Base-by-base conservation (phyloP, 1,284 basidiomycete genomes). In the Trametes pubescens region DNA sequence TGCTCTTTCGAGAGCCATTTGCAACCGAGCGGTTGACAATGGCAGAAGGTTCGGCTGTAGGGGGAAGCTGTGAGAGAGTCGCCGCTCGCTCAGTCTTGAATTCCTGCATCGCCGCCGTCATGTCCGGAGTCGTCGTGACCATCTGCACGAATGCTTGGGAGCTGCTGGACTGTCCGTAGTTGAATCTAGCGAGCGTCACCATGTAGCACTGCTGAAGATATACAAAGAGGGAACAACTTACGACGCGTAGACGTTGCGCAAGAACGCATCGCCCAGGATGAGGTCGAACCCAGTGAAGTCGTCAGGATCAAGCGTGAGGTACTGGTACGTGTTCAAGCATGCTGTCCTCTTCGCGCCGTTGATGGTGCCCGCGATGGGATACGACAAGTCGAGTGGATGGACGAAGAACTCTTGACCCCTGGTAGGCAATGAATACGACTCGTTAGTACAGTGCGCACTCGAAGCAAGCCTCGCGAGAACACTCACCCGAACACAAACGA, bases 171-270 rank as follows among this genome's bases (percentile, higher is more conserved):
- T 55, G 44, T 51, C 80, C 81, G 63, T 79, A 80, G 68, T 83
- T 79, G 72, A 82, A 84, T 16, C 73, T 73, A 59, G 4, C 26
- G 6, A 43, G 18, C 13, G 14, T 13, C 40, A n/a, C 64, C 24
- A n/a, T 14, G 26, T 32, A 48, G 10, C 11, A 24, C 22, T 26
- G 40, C 47, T 16, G 11, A 16, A 22, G 5, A 21, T 32, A 5
- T 32, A 26, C 11, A 38, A 21, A 3, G 13, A 8, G 10, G 18
- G 22, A 40, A 14, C 8, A 16, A 69, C 73, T 62, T 73, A 81
- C 65, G 79, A 75, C 13, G 76, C 75, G 73, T 81, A 81, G 62
- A 72, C 74, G 61, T 81, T 81, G 67, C 80, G 74, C 40, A 77
- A 69, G 72, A 78, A 78, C 38, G 73, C 70, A 55, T 77, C 77